phyloP scores from a whole-genome alignment of 2,329 filamentous ascomycete genomes.

The Cryphonectria parasitica region DNA sequence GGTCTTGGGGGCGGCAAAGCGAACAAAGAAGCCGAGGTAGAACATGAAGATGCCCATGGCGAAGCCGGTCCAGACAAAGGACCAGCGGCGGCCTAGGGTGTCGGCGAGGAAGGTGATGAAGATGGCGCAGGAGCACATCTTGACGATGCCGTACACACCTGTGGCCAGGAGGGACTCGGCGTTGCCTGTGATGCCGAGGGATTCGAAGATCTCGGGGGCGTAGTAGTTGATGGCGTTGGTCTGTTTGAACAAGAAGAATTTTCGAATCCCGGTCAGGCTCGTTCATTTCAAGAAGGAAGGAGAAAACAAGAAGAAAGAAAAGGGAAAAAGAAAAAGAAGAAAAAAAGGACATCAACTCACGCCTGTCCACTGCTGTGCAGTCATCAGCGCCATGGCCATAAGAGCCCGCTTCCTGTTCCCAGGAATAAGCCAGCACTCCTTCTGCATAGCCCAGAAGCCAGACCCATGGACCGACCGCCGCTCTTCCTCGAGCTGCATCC shows the following conservation, averaged over 20 bases:
- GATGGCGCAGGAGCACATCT: constrained; percentile 59
- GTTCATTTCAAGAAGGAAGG: no score
- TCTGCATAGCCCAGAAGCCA: constrained; percentile 34
- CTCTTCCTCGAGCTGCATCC: constrained; percentile 38
- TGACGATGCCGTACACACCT: constrained; percentile 66
- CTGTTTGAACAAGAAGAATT: not conserved
- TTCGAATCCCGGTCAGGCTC: not conserved
- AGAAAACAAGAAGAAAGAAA: not conserved
- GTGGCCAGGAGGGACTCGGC: constrained; percentile 62
- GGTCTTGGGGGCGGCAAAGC: constrained; percentile 44
- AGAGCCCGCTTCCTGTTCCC: constrained; percentile 42
- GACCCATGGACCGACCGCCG: constrained; percentile 31
- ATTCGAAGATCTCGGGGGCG: constrained; percentile 41
- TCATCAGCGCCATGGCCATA: constrained; percentile 57
- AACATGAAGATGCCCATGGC: constrained; percentile 51
- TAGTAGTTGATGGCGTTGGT: constrained; percentile 41
- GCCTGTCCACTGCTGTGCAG: constrained; percentile 76
- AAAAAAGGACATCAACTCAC: constrained; percentile 29
- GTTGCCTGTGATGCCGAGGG: constrained; percentile 47
- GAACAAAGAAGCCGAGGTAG: constrained; percentile 65
- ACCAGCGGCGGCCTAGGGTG: constrained; percentile 60
- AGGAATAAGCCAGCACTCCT: constrained; percentile 42
- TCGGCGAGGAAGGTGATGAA: constrained; percentile 66
- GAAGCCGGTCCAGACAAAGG: constrained; percentile 58
- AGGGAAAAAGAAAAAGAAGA: not conserved